Evolutionary conservation across 176 grass and related monocot genomes (phyloP), one percentile per base, ranked within the genome.

Genomic region (Rhynchospora breviuscula): DNA sequence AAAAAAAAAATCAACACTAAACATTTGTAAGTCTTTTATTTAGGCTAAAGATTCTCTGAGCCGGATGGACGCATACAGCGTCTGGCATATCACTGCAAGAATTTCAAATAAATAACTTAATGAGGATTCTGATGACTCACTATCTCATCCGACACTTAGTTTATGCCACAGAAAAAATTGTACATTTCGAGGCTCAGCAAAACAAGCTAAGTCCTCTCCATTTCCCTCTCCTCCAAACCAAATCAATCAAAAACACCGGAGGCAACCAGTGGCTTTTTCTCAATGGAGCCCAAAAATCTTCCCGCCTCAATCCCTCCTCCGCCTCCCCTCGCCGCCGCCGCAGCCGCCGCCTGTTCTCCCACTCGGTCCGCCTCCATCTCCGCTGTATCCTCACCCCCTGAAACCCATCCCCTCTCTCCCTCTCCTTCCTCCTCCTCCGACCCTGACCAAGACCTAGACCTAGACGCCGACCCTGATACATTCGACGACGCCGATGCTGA

Each of bases 401-500:
- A 19, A 88, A 69, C 74, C 85, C 86, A 17, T 73, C 83, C 67
- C 79, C 73, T 70, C 86, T 82, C 75, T 70, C 82, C 83, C 29
- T 83, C 84, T 31, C 86, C 91, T 18, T 81, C 87, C 35, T 48
- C 80, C 14, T 83, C 86, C 69, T 14, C 71, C 2, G 88, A 85
- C 63, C 79, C 89, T 15, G 84, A 87, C 17, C 58, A 76, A 82
- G 85, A 87, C 58, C 70, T 80, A 82, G 85, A 87, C 58, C 70
- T 80, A 73, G 69, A 81, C 21, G 40, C 80, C 8, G 80, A 78
- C 11, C n/a, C 67, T 23, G 85, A 87, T 8, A 59, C 82, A 63
- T 92, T 86, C 2, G 89, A 94, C 40, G 85, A 84, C 10, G 85
- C 84, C 54, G 63, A 70, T 2, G 48, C 4, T 23, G 64, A 68